These are phyloP conservation scores for Syncephalastrum sp. DNA, from an alignment of 371 early-diverging fungal species.

Conservation along the genomic window DNA sequence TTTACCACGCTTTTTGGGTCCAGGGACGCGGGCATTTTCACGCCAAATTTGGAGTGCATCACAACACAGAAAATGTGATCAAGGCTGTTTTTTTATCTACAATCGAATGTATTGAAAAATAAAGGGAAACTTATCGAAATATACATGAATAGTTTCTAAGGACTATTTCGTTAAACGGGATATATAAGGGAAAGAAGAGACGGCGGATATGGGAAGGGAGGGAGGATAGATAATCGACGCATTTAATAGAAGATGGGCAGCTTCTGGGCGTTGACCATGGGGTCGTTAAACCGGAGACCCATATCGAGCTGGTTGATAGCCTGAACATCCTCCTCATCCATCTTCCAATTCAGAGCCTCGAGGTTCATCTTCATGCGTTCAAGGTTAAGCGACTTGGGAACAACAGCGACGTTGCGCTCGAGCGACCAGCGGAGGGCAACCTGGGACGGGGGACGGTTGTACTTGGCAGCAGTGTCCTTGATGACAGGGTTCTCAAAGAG, in stretches of 20 bases:
- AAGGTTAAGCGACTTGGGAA: slow-evolving; percentile 63
- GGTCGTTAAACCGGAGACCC: slow-evolving; percentile 31
- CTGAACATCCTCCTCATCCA: slow-evolving; percentile 35
- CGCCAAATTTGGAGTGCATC: no score
- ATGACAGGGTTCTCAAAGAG: slow-evolving; percentile 38
- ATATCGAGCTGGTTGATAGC: slow-evolving; percentile 30
- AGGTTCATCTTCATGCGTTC: slow-evolving; percentile 50
- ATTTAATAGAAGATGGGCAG: slow-evolving; percentile 23
- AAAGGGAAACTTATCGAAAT: no score
- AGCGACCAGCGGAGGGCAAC: slow-evolving; percentile 60
- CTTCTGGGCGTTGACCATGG: slow-evolving; percentile 24
- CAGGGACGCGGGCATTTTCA: no score
- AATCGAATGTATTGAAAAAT: no score
- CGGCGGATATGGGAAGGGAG: neutral
- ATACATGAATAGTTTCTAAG: no score
- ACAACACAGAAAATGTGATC: no score
- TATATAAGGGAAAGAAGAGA: slow-evolving; percentile 3
- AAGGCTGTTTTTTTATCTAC: no score
- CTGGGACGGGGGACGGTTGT: slow-evolving; percentile 46
- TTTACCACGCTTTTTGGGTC: no score
- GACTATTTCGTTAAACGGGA: neutral
- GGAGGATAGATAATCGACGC: neutral
- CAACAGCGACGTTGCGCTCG: slow-evolving; percentile 55
- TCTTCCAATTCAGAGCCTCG: slow-evolving; percentile 26
- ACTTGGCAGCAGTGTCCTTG: slow-evolving; percentile 39